phyloP scores from a whole-genome alignment of 179 eudicot genomes.

The Drosera spatulata region DNA sequence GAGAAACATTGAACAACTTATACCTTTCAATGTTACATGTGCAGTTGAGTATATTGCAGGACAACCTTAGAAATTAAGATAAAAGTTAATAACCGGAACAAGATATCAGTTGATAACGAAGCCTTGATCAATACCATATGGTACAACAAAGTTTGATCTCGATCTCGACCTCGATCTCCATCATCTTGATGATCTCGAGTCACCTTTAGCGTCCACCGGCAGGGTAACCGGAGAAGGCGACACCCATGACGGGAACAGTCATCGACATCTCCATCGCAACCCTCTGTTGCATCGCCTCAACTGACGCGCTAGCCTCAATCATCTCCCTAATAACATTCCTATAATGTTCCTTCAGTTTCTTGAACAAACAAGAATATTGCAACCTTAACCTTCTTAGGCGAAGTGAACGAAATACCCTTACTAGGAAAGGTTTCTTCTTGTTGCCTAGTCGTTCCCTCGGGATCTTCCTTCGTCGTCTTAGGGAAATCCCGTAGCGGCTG shows the following conservation, averaged over 20 bases:
- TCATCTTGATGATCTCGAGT: not conserved
- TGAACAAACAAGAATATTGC: constrained; percentile 24
- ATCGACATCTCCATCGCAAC: constrained; percentile 31
- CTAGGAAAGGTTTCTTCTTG: constrained; percentile 18
- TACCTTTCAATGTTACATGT: no score
- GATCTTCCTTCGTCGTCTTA: constrained; percentile 24
- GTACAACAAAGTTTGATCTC: not conserved
- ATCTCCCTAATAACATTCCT: constrained; percentile 31
- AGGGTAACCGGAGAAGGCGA: constrained; percentile 11
- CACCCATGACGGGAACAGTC: constrained; percentile 54
- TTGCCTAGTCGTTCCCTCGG: constrained; percentile 46
- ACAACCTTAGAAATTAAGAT: no score
- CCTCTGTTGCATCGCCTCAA: constrained; percentile 42
- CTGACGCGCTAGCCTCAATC: constrained; percentile 32
- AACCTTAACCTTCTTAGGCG: constrained; percentile 33
- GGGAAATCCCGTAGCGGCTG: constrained; percentile 19
- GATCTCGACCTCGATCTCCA: not conserved
- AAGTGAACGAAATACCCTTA: constrained; percentile 24
- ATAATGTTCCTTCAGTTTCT: constrained; percentile 38
- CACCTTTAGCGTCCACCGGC: not conserved
- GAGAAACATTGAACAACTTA: no score
- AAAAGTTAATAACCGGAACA: no score
- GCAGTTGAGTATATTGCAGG: no score
- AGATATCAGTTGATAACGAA: no score
- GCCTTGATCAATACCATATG: not conserved